Evolutionary conservation across 2,329 filamentous ascomycete species (phyloP), one percentile per base, ranked within the genome.

Genomic region (Paracoccidioides brasiliensis): DNA sequence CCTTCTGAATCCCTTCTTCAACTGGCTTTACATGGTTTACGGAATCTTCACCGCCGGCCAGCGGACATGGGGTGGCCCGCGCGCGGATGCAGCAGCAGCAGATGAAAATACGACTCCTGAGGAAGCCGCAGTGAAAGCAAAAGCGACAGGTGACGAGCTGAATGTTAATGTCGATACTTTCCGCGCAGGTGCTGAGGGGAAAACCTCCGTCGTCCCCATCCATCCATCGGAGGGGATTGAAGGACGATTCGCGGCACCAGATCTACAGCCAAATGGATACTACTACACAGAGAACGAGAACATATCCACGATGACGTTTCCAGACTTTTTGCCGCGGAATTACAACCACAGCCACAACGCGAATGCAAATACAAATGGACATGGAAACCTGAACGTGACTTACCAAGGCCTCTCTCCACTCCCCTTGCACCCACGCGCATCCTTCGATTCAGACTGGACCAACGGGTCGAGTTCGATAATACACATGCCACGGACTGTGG

Each of bases 11-110:
- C 91, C 93, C 0, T 94, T 97, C 67, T 90, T 96, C 78, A 97
- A 97, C 72, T 97, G 91, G 91, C 81, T 89, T 57, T 97, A 97
- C 74, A 95, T 96, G 86, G 86, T 95, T 2, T 95, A 96, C 69
- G 90, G 90, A 46, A 94, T 95, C 63, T 93, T 95, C 70, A 96
- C 91, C 0, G 90, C 90, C 35, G 90, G 90, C 22, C 89, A 95
- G 69, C 80, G 91, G 61, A 97, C 91, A 1, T 98, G 93, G 91
- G 91, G 91, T 61, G 91, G 91, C 0, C 93, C 91, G 9, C 81
- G 91, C 64, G 90, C 89, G 1, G 91, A 97, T 70, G 90, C 90
- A 0, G 88, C 86, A 35, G 78, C 83, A 43, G 90, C 90, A 3
- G 86, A 94, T 67, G 75, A 78, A 10, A 75, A 82, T 57, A 93